phyloP scores from a whole-genome alignment of 2,329 filamentous ascomycete species.

The Camptophora hylomeconis region DNA sequence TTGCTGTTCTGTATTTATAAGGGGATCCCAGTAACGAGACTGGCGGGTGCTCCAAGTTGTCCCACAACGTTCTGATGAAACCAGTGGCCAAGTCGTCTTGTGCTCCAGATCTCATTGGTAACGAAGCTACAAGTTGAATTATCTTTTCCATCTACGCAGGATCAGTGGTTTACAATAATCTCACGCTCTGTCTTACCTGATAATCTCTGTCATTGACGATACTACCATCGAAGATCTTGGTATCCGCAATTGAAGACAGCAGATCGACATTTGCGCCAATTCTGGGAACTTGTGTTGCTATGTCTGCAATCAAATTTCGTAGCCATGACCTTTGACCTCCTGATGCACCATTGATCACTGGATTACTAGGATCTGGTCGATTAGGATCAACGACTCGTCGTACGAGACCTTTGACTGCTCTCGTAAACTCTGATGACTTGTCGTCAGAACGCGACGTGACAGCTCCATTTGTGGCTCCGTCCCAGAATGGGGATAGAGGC shows the following conservation, averaged over 20 bases:
- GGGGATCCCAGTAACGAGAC: constrained; percentile 22
- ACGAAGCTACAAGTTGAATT: constrained; percentile 15
- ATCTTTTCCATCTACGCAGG: constrained; percentile 16
- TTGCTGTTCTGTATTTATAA: constrained; percentile 21
- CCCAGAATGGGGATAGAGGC: not conserved
- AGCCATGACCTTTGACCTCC: constrained; percentile 9
- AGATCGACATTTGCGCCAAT: constrained; percentile 14
- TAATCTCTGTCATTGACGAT: constrained; percentile 17
- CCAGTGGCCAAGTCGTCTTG: constrained; percentile 17
- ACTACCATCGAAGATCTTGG: constrained; percentile 16
- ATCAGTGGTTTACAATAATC: not conserved
- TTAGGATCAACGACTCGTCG: constrained; percentile 2
- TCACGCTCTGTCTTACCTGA: constrained; percentile 10
- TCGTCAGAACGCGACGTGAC: not conserved
- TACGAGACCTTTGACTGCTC: constrained; percentile 5
- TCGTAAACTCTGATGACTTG: constrained; percentile 1
- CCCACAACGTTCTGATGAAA: constrained; percentile 21
- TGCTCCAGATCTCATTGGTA: constrained; percentile 17
- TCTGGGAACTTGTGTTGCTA: constrained; percentile 16
- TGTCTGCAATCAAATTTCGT: constrained; percentile 10
- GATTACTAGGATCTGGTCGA: constrained; percentile 15
- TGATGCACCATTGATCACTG: constrained; percentile 16
- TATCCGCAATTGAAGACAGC: constrained; percentile 15
- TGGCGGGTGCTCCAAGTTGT: constrained; percentile 23
- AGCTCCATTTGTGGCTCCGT: not conserved